Evolutionary conservation across 2,329 filamentous ascomycete genomes (phyloP).

Genomic region (Aspergillus proliferans): DNA sequence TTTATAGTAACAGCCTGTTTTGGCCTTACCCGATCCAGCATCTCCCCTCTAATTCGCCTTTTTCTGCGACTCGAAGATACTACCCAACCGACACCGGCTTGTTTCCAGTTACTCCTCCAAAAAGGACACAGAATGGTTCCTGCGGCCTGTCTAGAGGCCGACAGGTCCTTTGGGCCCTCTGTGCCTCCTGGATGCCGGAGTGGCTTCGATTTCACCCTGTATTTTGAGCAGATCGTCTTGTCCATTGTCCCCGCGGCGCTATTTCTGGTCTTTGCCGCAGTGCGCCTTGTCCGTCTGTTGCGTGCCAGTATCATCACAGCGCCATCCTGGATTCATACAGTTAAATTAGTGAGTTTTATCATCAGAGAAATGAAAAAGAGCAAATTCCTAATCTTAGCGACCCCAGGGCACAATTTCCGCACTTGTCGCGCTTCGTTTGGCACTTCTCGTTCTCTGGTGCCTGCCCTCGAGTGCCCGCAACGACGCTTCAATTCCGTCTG

Average conservation of each 20-base stretch:
- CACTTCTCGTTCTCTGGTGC: slow-evolving; percentile 7
- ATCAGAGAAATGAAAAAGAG: too few relatives aligned
- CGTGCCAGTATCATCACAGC: not conserved
- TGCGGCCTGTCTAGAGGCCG: too few relatives aligned
- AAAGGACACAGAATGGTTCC: not conserved
- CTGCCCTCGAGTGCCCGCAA: not conserved
- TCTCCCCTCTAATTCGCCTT: not conserved
- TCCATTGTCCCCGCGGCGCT: slow-evolving; percentile 2
- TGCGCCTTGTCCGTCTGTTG: not conserved
- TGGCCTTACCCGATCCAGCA: not conserved
- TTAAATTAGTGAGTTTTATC: not conserved
- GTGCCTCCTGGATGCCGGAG: not conserved
- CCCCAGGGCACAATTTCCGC: not conserved
- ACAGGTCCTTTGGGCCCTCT: not conserved
- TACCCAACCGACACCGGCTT: not conserved
- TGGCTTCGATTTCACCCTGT: slow-evolving; percentile 4
- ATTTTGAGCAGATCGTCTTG: slow-evolving; percentile 6
- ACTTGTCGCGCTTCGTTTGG: slow-evolving; percentile 3
- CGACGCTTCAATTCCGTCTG: slow-evolving; percentile 1
- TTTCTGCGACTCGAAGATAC: too few relatives aligned
- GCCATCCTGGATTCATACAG: not conserved
- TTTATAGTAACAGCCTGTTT: not conserved
- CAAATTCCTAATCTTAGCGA: not conserved
- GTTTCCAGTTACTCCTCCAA: not conserved
- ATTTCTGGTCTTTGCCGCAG: not conserved